Base-by-base conservation (phyloP, 768 basidiomycete genomes). In the Podaxis sp. region DNA sequence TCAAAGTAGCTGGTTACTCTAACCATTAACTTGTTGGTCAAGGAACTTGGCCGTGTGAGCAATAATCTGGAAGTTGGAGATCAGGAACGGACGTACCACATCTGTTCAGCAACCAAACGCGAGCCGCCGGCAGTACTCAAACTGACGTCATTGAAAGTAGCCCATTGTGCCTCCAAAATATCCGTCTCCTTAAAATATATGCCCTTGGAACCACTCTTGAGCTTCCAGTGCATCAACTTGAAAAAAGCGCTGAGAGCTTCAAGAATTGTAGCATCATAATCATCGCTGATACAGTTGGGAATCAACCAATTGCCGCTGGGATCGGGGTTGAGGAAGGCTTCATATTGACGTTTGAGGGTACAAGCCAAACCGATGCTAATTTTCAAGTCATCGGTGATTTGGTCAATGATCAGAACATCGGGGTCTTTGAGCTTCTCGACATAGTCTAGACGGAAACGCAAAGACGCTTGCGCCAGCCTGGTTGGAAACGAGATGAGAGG, bases 161-260 rank as follows among this genome's bases (percentile, higher is more conserved):
- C 89, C 92, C 95, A 96, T 69, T 98, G 95, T 5, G 90, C 88
- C 71, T 99, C 96, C 40, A 99, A 81, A n/a, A 98, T 87, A 72
- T 98, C 96, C 0, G 96, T 97, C 79, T 99, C 97, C 71, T 96
- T 94, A 80, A 98, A 96, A 74, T 96, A 92, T 53, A 96, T 93
- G 19, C 90, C 91, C 72, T 93, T 94, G 63, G 88, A 84, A 19
- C 91, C 93, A 66, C 92, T 91, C 79, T 96, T 96, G 56, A 99
- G 81, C 73, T 98, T 96, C 92, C 91, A 94, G 66, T 96, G 94
- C 22, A 98, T 88, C 38, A 99, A 80, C 70, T 85, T 90, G 82
- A 99, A 99, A 76, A 98, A 96, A 70, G 88, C 87, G 6, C 86
- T 83, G 64, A 98, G 77, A 2, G 93, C 92, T 65, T 96, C 90